Conservation (phyloP, 257 asterid genomes). For the Nicotiana sylvestris region DNA sequence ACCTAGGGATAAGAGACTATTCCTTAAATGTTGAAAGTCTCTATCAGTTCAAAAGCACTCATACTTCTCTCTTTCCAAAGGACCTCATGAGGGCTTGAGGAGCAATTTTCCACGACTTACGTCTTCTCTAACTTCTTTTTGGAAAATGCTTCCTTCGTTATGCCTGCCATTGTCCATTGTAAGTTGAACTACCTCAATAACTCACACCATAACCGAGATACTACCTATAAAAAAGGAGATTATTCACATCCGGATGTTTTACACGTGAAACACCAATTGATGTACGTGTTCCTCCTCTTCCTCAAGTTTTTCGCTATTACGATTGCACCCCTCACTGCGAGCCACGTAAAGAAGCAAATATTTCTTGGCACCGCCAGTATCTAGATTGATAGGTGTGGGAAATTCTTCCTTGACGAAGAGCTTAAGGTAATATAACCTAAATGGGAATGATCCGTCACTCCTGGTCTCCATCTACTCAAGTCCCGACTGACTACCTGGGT, state of each 20-base stretch:
- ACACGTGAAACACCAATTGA: too few species aligned
- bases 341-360: background rate
- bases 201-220: background rate
- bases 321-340: background rate
- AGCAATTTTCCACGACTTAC: background rate
- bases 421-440: background rate
- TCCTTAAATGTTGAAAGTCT: background rate
- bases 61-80: background rate
- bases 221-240: background rate
- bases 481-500: background rate
- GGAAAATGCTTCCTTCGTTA: background rate
- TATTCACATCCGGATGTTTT: too few species aligned
- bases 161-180: background rate
- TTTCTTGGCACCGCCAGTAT: background rate
- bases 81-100: background rate
- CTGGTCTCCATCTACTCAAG: background rate
- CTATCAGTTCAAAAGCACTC: background rate
- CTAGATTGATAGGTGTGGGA: background rate
- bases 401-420: background rate
- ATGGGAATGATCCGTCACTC: background rate
- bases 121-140: background rate
- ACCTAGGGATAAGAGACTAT: background rate
- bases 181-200: background rate
- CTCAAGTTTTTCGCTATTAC: too few species aligned
- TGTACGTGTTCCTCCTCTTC: too few species aligned